Percentiles rank a stretch among this genome's conserved stretches.
phyloP scores from a whole-genome alignment of 179 eudicot genomes.

The Vitellaria paradoxa region DNA sequence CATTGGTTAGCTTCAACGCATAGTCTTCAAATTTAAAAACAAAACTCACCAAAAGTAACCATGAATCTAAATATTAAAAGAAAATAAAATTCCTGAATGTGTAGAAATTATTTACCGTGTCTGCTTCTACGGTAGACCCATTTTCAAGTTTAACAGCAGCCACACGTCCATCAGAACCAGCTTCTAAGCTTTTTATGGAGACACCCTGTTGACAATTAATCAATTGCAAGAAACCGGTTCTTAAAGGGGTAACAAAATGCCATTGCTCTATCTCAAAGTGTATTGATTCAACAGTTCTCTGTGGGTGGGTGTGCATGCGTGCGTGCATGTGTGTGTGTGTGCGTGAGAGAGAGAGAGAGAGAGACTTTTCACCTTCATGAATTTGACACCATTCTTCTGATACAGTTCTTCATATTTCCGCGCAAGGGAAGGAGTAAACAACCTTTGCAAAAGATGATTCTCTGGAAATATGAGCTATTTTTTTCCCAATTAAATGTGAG shows the following conservation, averaged over 20 bases:
- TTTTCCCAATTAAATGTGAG: constrained; percentile 14
- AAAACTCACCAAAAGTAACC: background rate
- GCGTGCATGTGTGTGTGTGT: too few species aligned
- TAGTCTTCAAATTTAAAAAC: constrained; percentile 2
- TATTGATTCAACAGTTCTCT: too few species aligned
- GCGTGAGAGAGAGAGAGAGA: background rate
- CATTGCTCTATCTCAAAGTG: background rate
- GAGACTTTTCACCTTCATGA: constrained; percentile 60
- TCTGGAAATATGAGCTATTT: constrained; percentile 87
- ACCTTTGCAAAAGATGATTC: constrained; percentile 68
- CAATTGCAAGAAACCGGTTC: background rate
- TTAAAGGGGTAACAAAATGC: background rate
- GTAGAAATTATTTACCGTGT: constrained; percentile 53
- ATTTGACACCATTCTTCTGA: constrained; percentile 78
- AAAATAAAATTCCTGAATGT: background rate
- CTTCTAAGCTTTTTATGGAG: constrained; percentile 66
- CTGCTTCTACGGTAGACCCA: constrained; percentile 88
- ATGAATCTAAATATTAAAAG: background rate
- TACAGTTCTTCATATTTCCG: constrained; percentile 78
- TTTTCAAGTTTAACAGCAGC: constrained; percentile 74
- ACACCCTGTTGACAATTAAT: constrained; percentile 54
- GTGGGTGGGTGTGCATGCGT: too few species aligned
- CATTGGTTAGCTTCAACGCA: background rate
- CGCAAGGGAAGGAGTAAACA: constrained; percentile 91
- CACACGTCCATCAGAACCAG: constrained; percentile 87